Conservation (phyloP, 1,284 basidiomycete species). For the Fomitopsis palustris region DNA sequence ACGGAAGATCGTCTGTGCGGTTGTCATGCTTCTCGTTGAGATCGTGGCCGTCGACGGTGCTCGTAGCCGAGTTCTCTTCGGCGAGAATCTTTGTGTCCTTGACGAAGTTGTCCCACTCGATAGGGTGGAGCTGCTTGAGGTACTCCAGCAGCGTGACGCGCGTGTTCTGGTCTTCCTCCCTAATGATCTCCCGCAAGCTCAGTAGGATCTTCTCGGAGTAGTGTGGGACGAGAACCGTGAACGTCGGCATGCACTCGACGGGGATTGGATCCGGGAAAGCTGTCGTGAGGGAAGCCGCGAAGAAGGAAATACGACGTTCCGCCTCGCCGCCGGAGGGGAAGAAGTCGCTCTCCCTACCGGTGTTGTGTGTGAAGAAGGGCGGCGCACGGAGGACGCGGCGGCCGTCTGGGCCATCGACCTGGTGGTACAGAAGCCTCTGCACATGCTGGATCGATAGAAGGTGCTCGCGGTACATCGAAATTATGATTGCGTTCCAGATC, state of each 20-base stretch:
- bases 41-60: conserved; percentile 52
- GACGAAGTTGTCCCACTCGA: conserved; percentile 99
- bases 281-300: conserved; percentile 92
- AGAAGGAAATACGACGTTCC: conserved; percentile 95
- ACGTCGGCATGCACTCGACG: conserved; percentile 96
- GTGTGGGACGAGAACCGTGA: conserved; percentile 94
- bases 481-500: conserved; percentile 97
- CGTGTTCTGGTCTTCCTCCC: conserved; percentile 95
- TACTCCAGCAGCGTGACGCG: conserved; percentile 95
- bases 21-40: conserved; percentile 72
- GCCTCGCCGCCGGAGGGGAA: conserved; percentile 94
- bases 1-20: conserved; percentile 93
- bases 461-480: conserved; percentile 98
- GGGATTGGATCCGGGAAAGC: conserved; percentile 90
- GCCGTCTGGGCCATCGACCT: conserved; percentile 84
- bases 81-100: conserved; percentile 99
- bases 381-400: conserved; percentile 89
- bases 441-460: conserved; percentile 94
- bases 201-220: conserved; percentile 96
- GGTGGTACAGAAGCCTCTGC: conserved; percentile 91
- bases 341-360: conserved; percentile 77
- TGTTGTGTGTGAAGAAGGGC: conserved; percentile 93
- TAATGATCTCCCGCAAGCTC: conserved; percentile 92
- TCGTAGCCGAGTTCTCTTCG: conserved; percentile 71
- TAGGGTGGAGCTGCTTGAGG: conserved; percentile 97